phyloP scores from a whole-genome alignment of 2,329 filamentous ascomycete genomes.

The Ophiocordyceps unilateralis region DNA sequence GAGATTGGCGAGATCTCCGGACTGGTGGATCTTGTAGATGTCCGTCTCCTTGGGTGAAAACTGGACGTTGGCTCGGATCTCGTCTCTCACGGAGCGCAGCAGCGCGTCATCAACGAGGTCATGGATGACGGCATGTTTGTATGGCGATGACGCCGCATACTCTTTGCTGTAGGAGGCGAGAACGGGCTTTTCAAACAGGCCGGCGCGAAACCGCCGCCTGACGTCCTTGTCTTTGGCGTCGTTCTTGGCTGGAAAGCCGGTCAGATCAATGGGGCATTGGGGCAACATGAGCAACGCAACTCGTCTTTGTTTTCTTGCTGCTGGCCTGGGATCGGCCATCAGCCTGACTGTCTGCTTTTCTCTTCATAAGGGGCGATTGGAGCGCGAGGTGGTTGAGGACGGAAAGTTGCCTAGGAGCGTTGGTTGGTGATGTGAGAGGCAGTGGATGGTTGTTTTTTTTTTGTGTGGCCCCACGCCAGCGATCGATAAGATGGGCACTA shows the following conservation, averaged over 20 bases:
- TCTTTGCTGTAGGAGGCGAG: conserved; percentile 40
- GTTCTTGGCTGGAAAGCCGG: conserved; percentile 7
- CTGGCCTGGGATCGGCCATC: conserved; percentile 1
- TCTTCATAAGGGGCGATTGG: conserved; percentile 30
- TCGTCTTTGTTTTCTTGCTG: conserved; percentile 36
- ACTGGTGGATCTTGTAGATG: conserved; percentile 99
- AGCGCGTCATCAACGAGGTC: conserved; percentile 64
- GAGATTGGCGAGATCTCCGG: conserved; percentile 89
- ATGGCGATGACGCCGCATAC: conserved; percentile 51
- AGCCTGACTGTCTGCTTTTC: conserved; percentile 33
- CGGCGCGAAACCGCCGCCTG: conserved; percentile 43
- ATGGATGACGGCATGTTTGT: conserved; percentile 85
- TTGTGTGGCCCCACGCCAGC: not conserved
- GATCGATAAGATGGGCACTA: not conserved
- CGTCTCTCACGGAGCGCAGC: conserved; percentile 69
- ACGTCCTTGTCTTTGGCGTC: conserved; percentile 21
- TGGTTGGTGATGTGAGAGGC: not conserved
- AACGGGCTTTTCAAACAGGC: conserved; percentile 44
- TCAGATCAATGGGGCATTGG: not conserved
- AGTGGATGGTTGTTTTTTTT: not conserved
- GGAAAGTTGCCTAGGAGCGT: not conserved
- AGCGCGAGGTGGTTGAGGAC: not conserved
- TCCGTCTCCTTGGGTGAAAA: conserved; percentile 99
- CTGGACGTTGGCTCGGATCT: conserved; percentile 78
- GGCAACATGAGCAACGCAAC: conserved; percentile 10